Evolutionary conservation across 345 rosid species (phyloP), one percentile per base, ranked within the genome.

Genomic region (Sisymbrium irio): DNA sequence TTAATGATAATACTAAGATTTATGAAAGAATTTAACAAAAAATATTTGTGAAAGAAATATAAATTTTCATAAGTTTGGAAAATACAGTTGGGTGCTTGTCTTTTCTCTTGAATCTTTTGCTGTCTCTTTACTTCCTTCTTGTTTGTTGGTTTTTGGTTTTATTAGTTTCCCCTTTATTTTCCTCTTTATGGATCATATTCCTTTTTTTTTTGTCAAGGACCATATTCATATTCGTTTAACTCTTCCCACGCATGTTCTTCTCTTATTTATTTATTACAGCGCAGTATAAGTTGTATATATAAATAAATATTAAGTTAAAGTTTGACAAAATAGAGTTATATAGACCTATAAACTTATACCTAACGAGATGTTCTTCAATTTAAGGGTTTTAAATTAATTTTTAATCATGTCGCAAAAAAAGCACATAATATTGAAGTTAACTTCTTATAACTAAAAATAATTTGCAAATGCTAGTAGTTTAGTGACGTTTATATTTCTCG

Each of bases 91-190:
- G 75, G 50, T 36, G 11, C 41, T 69, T 69, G 79, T 76, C 74
- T 76, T 76, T 69, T 76, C 69, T 62, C 5, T 62, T 55, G 75
- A 55, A 76, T 39, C 70, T 62, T 69, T 76, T 55, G 79, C 27
- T 69, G 79, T 69, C 79, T 45, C 70, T 69, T 69, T 64, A 76
- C 71, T 76, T 76, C 65, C 75, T 63, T 76, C 65, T 69, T 76
- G 75, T 69, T 69, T 76, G 79, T 69, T 69, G 65, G 44, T 62
- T 76, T 62, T 76, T 76, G 67, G 25, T 74, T 46, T 35, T 65
- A 65, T 57, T 66, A 6, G 27, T 54, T 63, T 62, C 12, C 62
- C 14, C 10, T 60, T 57, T 75, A 15, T 32, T 54, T 47, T 61
- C 32, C 35, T 42, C 57, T 62, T 51, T 33, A 35, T 53, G 56